Percentiles rank a stretch among this genome's conserved stretches.
These are phyloP conservation scores for Clavaria fumosa DNA, from an alignment of 768 basidiomycete genomes.

Conservation along the genomic window DNA sequence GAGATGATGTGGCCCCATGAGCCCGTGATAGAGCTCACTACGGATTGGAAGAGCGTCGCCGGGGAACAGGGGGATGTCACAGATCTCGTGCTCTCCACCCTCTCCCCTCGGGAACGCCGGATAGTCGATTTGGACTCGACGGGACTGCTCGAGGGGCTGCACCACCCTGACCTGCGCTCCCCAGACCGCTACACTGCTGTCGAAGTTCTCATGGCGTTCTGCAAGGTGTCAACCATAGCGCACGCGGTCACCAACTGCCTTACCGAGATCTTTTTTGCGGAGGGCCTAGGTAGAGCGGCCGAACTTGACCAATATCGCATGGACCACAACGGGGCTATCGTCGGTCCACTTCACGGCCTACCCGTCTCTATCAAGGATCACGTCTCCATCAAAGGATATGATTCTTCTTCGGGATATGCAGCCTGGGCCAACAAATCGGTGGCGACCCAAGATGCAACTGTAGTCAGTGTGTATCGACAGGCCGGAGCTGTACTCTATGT, in stretches of 20 bases:
- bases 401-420: conserved; percentile 26
- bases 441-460: conserved; percentile 31
- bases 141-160: no score
- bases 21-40: no score
- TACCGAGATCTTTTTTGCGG: conserved; percentile 41
- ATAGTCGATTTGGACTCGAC: no score
- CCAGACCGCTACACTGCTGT: no score
- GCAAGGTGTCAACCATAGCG: conserved; percentile 4
- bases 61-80: no score
- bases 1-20: no score
- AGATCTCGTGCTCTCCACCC: no score
- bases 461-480: conserved; percentile 37
- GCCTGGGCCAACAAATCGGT: background rate
- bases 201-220: background rate
- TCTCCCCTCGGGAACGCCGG: no score
- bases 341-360: conserved; percentile 37
- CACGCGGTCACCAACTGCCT: conserved; percentile 28
- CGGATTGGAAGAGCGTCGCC: no score
- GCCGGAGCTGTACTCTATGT: conserved; percentile 45
- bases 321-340: conserved; percentile 29
- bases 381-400: conserved; percentile 43
- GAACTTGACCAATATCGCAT: conserved; percentile 33
- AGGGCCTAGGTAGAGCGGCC: conserved; percentile 30
- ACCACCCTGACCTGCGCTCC: no score
- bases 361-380: conserved; percentile 36